Evolutionary conservation across 495 filamentous ascomycete species (phyloP), one percentile per base, ranked within the genome.

Genomic region (Cercophora newfieldiana): DNA sequence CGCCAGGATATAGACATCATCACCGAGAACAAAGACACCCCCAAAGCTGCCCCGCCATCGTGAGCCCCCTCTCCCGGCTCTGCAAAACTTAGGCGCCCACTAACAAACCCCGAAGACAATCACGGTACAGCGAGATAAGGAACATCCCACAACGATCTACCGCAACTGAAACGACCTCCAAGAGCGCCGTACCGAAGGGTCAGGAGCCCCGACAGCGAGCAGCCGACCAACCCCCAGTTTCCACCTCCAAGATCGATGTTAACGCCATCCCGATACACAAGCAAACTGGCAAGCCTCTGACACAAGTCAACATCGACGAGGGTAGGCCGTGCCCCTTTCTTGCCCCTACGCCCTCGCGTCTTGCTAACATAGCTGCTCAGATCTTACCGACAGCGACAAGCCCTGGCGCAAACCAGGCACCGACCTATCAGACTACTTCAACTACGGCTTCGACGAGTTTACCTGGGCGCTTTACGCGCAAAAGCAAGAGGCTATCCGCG

Each of bases 371-470:
- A 31, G 3, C 0, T 25, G 7, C 18, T 30, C 70, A 82, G 93
- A 97, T 76, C 88, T 96, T 37, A 85, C 89, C 7, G 88, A 90
- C 48, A 88, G 91, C 69, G 90, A 93, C 69, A 97, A 97, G 78
- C 95, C 94, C 31, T 99, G 95, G 95, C 88, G 95, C 28, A 89
- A 93, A 65, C 95, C 95, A 8, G 95, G 95, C n/a, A 90, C 94
- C 51, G 95, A 98, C 75, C 85, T 96, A 49, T 93, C 90, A 26
- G 95, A 99, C 76, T 99, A 95, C 77, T 99, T 99, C 85, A 99
- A 99, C 80, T 99, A 98, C 80, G 96, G 96, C 37, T 99, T 99
- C 68, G 95, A 99, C 79, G 95, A 99, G 77, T 99, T 98, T 75
- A 97, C 96, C 18, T 99, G 95, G 95, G 91, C 94, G 28, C 87